These are phyloP conservation scores for Pseudognaphalium luteoalbum DNA, from an alignment of 129 eudicot genomes.

Conservation along the genomic window DNA sequence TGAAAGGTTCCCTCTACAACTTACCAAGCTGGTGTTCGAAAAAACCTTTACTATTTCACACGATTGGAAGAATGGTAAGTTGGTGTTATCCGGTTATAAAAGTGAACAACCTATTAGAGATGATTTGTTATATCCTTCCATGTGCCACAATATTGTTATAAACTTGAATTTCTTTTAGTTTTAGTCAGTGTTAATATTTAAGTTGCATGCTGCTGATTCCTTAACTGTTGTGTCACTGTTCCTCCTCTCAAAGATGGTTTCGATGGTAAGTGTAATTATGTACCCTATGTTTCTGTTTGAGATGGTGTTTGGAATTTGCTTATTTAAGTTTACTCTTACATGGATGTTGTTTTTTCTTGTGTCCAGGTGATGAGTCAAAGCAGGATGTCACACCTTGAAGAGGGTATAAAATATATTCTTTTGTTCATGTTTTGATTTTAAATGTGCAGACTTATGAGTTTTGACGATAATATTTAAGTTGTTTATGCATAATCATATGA, in stretches of 20 bases:
- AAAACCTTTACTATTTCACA: neutral
- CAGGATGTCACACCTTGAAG: neutral
- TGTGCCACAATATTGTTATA: neutral
- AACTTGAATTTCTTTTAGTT: neutral
- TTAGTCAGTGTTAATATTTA: neutral
- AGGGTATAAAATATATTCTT: neutral
- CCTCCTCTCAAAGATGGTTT: neutral
- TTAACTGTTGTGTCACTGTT: neutral
- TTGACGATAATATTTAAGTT: neutral
- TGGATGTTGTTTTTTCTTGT: neutral
- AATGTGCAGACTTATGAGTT: neutral
- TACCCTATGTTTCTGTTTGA: neutral
- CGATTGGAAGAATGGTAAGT: neutral
- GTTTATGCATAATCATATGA: neutral
- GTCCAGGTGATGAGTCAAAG: neutral
- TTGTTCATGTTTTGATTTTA: neutral
- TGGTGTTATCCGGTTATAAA: neutral
- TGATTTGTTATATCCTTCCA: neutral
- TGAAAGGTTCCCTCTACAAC: neutral
- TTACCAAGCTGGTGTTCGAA: neutral
- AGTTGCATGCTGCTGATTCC: neutral
- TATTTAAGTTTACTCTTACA: neutral
- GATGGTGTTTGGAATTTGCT: neutral
- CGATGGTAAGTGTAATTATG: neutral
- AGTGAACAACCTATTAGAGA: neutral